Evolutionary conservation across 1,284 basidiomycete genomes (phyloP).

Genomic region (Thecaphora thlaspeos): DNA sequence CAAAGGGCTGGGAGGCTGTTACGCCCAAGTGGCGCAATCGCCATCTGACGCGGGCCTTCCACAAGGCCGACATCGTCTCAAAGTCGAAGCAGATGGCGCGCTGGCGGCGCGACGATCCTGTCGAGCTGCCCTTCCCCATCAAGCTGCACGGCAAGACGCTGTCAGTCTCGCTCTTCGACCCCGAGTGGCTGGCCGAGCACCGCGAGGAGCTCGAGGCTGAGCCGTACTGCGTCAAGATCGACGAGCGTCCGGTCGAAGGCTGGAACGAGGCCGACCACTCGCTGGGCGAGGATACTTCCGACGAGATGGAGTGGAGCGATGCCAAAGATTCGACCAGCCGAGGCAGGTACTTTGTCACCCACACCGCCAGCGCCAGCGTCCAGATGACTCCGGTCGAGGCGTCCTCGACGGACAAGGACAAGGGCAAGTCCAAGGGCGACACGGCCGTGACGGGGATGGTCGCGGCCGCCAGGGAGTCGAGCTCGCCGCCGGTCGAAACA

Average conservation of each 20-base stretch:
- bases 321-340: constrained; percentile 18
- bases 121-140: constrained; percentile 40
- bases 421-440: too few relatives aligned
- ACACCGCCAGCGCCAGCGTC: too few relatives aligned
- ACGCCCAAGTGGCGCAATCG: constrained; percentile 42
- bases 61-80: constrained; percentile 37
- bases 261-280: constrained; percentile 37
- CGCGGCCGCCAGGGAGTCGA: too few relatives aligned
- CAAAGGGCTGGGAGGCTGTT: constrained; percentile 39
- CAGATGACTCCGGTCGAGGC: too few relatives aligned
- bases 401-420: too few relatives aligned
- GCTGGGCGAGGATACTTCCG: constrained; percentile 36
- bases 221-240: constrained; percentile 37
- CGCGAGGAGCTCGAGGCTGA: constrained; percentile 27
- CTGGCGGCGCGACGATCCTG: constrained; percentile 36
- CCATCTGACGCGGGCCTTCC: constrained; percentile 36
- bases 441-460: too few relatives aligned
- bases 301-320: constrained; percentile 45
- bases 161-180: constrained; percentile 33
- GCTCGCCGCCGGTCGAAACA: too few relatives aligned
- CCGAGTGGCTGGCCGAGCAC: constrained; percentile 34
- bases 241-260: constrained; percentile 31
- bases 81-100: constrained; percentile 42
- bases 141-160: constrained; percentile 33
- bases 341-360: background rate